A percentile compares a stretch with the other conserved stretches of the same genome.
phyloP scores from a whole-genome alignment of 2,329 filamentous ascomycete genomes.

The Metarhizium robertsii region DNA sequence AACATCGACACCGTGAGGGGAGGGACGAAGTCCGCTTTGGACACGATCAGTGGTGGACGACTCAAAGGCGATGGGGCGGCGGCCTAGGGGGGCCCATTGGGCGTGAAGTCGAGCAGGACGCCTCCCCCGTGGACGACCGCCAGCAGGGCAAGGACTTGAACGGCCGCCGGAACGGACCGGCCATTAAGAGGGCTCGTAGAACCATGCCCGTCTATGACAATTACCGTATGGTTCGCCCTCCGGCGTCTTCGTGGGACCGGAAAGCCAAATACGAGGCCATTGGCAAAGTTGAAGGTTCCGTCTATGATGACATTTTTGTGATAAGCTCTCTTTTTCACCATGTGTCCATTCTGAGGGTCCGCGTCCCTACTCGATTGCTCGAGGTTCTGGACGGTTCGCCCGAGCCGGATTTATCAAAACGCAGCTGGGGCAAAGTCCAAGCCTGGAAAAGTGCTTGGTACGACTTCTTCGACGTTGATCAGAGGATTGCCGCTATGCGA shows the following conservation, averaged over 20 bases:
- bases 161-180: constrained; percentile 14
- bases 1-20: constrained; percentile 52
- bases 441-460: constrained; percentile 53
- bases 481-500: constrained; percentile 47
- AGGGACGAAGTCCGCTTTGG: constrained; percentile 47
- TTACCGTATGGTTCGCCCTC: constrained; percentile 53
- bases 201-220: constrained; percentile 51
- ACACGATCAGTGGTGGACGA: constrained; percentile 53
- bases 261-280: constrained; percentile 50
- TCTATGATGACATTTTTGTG: constrained; percentile 53
- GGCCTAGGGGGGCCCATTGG: constrained; percentile 54
- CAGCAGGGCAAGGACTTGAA: constrained; percentile 16
- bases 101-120: constrained; percentile 44
- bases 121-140: constrained; percentile 37
- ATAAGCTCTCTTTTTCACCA: constrained; percentile 55
- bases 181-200: constrained; percentile 41
- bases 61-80: constrained; percentile 52
- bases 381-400: constrained; percentile 40
- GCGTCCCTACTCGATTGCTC: constrained; percentile 46
- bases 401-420: constrained; percentile 21
- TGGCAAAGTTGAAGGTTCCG: constrained; percentile 35
- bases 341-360: constrained; percentile 45
- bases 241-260: constrained; percentile 49
- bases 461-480: constrained; percentile 45
- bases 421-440: constrained; percentile 43